Percentiles rank a stretch among this genome's conserved stretches.
Conservation (phyloP, 495 filamentous ascomycete species). For the Aspergillus baeticus region DNA sequence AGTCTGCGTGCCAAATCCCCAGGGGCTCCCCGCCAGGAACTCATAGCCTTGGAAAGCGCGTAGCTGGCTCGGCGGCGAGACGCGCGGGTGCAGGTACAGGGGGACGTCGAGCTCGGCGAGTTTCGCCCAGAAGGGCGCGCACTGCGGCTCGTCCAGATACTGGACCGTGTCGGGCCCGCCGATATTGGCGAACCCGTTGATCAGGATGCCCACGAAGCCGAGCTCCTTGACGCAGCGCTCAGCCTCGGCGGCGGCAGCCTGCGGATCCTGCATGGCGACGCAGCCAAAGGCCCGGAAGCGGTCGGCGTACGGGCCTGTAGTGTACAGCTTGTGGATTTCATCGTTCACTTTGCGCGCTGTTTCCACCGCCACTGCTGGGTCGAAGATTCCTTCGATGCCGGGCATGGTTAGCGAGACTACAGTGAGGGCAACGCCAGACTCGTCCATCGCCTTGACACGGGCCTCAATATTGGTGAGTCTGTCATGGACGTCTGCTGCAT, state of each 20-base stretch:
- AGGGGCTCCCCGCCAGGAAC: background rate
- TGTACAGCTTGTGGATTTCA: too few species aligned
- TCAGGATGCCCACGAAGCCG: slow-evolving; percentile 50
- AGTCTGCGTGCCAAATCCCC: background rate
- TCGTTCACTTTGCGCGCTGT: too few species aligned
- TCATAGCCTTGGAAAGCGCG: slow-evolving; percentile 28
- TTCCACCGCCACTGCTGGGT: too few species aligned
- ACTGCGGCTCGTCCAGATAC: slow-evolving; percentile 44
- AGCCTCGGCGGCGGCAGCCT: slow-evolving; percentile 45
- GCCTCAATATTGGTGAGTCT: too few species aligned
- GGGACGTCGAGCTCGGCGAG: slow-evolving; percentile 51
- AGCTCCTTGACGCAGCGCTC: slow-evolving; percentile 44
- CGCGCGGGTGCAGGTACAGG: slow-evolving; percentile 52
- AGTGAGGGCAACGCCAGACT: too few species aligned
- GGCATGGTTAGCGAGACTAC: too few species aligned
- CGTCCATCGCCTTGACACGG: too few species aligned
- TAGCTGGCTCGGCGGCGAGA: slow-evolving; percentile 1
- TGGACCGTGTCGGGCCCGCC: too few species aligned
- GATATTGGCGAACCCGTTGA: slow-evolving; percentile 17
- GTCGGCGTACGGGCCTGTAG: too few species aligned
- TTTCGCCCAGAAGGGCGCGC: slow-evolving; percentile 48
- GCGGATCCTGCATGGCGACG: slow-evolving; percentile 41
- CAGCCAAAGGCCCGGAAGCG: slow-evolving; percentile 49
- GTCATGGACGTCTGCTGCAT: too few species aligned
- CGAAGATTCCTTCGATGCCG: too few species aligned